Percentiles rank a stretch among this genome's conserved stretches.
These are phyloP conservation scores for Exophiala aquamarina DNA, from an alignment of 2,329 filamentous ascomycete genomes.

Conservation along the genomic window DNA sequence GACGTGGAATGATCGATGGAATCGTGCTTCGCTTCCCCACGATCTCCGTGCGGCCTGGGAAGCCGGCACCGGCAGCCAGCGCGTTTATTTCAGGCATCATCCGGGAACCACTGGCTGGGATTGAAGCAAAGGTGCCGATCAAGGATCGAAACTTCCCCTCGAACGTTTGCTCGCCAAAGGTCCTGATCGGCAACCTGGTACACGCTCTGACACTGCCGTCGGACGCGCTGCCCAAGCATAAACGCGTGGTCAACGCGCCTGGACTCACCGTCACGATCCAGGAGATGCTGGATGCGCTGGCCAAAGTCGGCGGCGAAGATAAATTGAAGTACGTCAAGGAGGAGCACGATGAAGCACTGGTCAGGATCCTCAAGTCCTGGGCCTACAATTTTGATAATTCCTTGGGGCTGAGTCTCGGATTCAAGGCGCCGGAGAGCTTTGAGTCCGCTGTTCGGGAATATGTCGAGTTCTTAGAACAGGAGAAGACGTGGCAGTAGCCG, in stretches of 20 bases:
- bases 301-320: slow-evolving; percentile 55
- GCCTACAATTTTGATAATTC: slow-evolving; percentile 56
- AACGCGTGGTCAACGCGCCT: slow-evolving; percentile 58
- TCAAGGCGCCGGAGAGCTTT: slow-evolving; percentile 52
- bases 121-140: slow-evolving; percentile 54
- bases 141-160: slow-evolving; percentile 51
- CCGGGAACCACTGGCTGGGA: slow-evolving; percentile 60
- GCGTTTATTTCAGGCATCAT: slow-evolving; percentile 66
- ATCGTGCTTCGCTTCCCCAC: slow-evolving; percentile 62
- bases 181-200: slow-evolving; percentile 55
- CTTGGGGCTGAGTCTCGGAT: slow-evolving; percentile 52
- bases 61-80: slow-evolving; percentile 61
- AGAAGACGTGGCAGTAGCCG: slow-evolving; percentile 15
- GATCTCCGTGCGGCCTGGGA: slow-evolving; percentile 61
- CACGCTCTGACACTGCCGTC: slow-evolving; percentile 46
- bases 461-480: slow-evolving; percentile 37
- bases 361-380: slow-evolving; percentile 58
- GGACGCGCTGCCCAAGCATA: slow-evolving; percentile 42
- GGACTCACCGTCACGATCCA: slow-evolving; percentile 54
- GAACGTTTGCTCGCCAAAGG: slow-evolving; percentile 56
- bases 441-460: slow-evolving; percentile 60
- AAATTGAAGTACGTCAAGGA: slow-evolving; percentile 53
- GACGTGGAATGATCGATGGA: slow-evolving; percentile 58
- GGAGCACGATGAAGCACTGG: slow-evolving; percentile 50
- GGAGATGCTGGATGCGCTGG: slow-evolving; percentile 58